These are phyloP conservation scores for Diaporthe sp. DNA, from an alignment of 2,329 filamentous ascomycete species.

Conservation along the genomic window DNA sequence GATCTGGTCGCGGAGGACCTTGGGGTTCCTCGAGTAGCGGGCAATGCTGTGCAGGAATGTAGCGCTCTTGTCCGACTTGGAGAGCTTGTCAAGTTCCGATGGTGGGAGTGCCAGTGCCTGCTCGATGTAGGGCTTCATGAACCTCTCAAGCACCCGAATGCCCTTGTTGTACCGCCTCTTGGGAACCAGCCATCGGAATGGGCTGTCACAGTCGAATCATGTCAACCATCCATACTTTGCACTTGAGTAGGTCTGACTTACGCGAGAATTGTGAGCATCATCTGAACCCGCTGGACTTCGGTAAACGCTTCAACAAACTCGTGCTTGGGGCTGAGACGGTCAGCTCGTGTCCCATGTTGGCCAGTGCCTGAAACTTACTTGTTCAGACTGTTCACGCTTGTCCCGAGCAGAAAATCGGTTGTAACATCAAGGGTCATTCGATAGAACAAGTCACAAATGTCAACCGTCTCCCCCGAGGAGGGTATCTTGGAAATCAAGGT, in stretches of 20 bases:
- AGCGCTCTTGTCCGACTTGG: conserved; percentile 75
- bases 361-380: conserved; percentile 50
- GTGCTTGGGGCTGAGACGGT: conserved; percentile 59
- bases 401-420: conserved; percentile 77
- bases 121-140: conserved; percentile 79
- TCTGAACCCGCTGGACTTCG: conserved; percentile 77
- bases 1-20: conserved; percentile 81
- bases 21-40: conserved; percentile 72
- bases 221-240: neutral
- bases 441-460: conserved; percentile 75
- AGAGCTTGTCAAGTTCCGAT: conserved; percentile 77
- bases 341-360: conserved; percentile 31
- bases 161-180: conserved; percentile 71
- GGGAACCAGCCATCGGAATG: conserved; percentile 71
- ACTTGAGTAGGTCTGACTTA: conserved; percentile 42
- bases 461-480: conserved; percentile 64
- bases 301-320: conserved; percentile 79
- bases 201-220: conserved; percentile 54
- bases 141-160: conserved; percentile 76
- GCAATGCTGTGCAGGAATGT: conserved; percentile 86
- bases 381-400: conserved; percentile 63
- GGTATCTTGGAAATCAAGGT: conserved; percentile 72
- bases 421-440: conserved; percentile 76
- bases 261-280: conserved; percentile 67
- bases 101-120: conserved; percentile 72